These are phyloP conservation scores for Alternaria conjuncta DNA, from an alignment of 2,329 filamentous ascomycete genomes.

Conservation along the genomic window DNA sequence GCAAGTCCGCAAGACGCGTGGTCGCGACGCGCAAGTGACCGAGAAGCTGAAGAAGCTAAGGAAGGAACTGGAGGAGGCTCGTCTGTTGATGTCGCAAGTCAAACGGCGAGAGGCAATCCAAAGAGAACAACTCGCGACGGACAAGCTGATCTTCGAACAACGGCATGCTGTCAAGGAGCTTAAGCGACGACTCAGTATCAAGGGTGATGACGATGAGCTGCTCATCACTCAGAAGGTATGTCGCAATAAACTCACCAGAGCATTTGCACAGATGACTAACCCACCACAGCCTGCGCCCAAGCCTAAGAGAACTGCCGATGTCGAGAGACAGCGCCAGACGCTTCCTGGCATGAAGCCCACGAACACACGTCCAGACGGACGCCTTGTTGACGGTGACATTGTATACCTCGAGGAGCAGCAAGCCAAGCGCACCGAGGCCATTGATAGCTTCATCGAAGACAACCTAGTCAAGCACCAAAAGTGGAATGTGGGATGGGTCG, in stretches of 20 bases:
- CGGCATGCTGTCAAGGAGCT: constrained; percentile 82
- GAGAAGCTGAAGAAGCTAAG: constrained; percentile 94
- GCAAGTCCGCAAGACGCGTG: constrained; percentile 92
- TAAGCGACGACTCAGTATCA: constrained; percentile 88
- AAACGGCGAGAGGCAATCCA: constrained; percentile 81
- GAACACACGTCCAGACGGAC: constrained; percentile 68
- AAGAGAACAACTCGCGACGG: constrained; percentile 75
- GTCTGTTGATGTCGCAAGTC: constrained; percentile 78
- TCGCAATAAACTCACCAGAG: constrained; percentile 3
- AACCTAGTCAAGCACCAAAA: constrained; percentile 87
- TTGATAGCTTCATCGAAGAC: constrained; percentile 81
- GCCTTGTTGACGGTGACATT: constrained; percentile 77
- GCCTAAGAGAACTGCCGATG: constrained; percentile 64
- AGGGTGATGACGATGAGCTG: constrained; percentile 86
- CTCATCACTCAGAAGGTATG: constrained; percentile 87
- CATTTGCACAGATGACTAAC: constrained; percentile 31
- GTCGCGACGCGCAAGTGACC: constrained; percentile 89
- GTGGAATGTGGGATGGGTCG: constrained; percentile 90
- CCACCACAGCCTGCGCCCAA: constrained; percentile 44
- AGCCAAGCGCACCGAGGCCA: constrained; percentile 80
- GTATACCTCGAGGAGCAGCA: constrained; percentile 76
- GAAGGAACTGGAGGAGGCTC: constrained; percentile 87
- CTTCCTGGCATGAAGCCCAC: constrained; percentile 63
- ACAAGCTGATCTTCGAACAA: constrained; percentile 82
- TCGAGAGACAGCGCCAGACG: constrained; percentile 68